Base-by-base conservation (phyloP, 2,329 filamentous ascomycete genomes). In the Colletotrichum tanaceti region DNA sequence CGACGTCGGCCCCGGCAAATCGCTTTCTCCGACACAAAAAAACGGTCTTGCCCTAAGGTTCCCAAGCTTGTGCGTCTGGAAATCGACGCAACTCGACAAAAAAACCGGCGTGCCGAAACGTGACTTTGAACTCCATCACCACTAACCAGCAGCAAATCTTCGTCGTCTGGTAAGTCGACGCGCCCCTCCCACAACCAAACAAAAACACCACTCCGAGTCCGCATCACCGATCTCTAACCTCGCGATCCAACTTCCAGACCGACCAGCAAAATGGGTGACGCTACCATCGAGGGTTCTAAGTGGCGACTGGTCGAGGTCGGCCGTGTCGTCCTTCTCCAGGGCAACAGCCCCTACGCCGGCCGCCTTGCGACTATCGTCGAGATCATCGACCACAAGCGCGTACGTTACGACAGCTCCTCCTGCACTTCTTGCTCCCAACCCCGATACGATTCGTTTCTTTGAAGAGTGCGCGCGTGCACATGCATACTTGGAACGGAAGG, bases 321-420 rank as follows among this genome's bases (percentile, higher is more conserved):
- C 90, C 94, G 96, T 83, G 90, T 99, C 81, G 91, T 97, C 83
- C 90, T 97, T 83, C 91, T 98, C 87, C 91, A 93, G 84, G 84
- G 83, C 79, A 86, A 89, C 81, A 92, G 94, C 80, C 90, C 91
- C 78, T 92, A 86, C 87, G 86, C 87, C 77, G 94, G 94, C 86
- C 93, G 93, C 83, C 90, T 98, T 78, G 97, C 94, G 79, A 87
- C 91, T 79, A 95, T 99, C 80, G 94, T 97, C 85, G 95, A 99
- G 91, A 98, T 99, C 85, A 96, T 99, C 87, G 96, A 99, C 87
- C 95, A 99, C 92, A 98, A 97, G 90, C 94, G 96, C 86, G 96
- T 99, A 97, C 82, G 96, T 93, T 81, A 10, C 57, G 57, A 59
- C 57, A 59, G 44, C 44, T 47, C 43, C 44, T 59, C n/a, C 32